phyloP scores from a whole-genome alignment of 495 filamentous ascomycete species.

The Penicillium robsamsonii region DNA sequence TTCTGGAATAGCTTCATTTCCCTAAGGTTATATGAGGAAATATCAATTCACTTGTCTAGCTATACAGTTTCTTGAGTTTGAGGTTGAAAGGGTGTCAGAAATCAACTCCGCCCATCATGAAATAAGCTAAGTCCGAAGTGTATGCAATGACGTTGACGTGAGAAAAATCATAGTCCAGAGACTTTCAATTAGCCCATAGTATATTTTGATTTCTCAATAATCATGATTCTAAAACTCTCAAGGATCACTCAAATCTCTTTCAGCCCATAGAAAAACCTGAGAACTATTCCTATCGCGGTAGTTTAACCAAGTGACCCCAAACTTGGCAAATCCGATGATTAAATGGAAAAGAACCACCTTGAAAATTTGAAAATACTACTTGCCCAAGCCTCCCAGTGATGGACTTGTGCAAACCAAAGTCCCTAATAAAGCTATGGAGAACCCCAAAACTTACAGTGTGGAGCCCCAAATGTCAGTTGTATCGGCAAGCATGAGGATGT shows the following conservation, averaged over 20 bases:
- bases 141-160: constrained; percentile 3
- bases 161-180: background rate
- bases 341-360: background rate
- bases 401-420: too few species aligned
- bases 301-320: background rate
- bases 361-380: background rate
- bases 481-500: too few species aligned
- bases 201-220: background rate
- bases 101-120: background rate
- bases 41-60: background rate
- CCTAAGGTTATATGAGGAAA: background rate
- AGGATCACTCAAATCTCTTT: background rate
- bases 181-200: background rate
- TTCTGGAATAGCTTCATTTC: constrained; percentile 8
- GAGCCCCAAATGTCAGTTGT: too few species aligned
- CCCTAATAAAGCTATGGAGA: too few species aligned
- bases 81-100: background rate
- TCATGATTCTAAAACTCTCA: background rate
- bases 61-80: background rate
- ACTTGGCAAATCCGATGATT: background rate
- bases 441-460: too few species aligned
- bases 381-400: too few species aligned
- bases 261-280: background rate
- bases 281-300: background rate
- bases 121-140: background rate